Evolutionary conservation across 192 early-diverging fungal genomes (phyloP), one percentile per base, ranked within the genome.

Genomic region (Coemansia sp.): DNA sequence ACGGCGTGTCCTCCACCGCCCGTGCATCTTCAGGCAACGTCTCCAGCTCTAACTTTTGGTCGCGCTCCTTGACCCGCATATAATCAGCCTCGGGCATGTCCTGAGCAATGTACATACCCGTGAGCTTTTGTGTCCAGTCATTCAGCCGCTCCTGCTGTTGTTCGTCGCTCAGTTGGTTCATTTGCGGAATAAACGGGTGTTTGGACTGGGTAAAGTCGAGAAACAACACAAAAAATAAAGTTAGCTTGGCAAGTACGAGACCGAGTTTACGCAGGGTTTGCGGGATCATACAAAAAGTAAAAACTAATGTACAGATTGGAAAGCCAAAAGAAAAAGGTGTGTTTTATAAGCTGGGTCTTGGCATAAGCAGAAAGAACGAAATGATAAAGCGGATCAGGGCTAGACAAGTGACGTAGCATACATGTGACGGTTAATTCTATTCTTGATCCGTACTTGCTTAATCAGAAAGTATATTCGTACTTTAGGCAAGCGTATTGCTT

Each of bases 211-310:
- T 60, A 7, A 47, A 19, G 19, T 73, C 72, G 52, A 67, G 63
- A 58, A 73, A 67, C n/a, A 73, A 60, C 12, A 73, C 50, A 11
- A 43, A 21, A 17, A 73, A 64, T 32, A 73, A 0, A 2, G 72
- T 54, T 6, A 58, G 37, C 35, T 67, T 67, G 22, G 67, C 29
- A 3, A 55, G 38, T 19, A 27, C 38, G 1, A 60, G 27, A 2
- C 66, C 15, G 5, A 60, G 14, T 9, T 9, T 48, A 8, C 17
- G 7, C 23, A 55, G 21, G 29, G 5, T 57, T n/a, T 22, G 22
- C 19, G 38, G 41, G 23, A 22, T 0, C 72, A 73, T 73, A 67
- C 49, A 73, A 5, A 23, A 11, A 5, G 5, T 5, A 27, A 10
- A 21, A 8, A 6, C 19, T 15, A 32, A 54, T 35, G 41, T 15